Base-by-base conservation (phyloP, 2,329 filamentous ascomycete genomes). In the Tolypocladium ovalisporum region DNA sequence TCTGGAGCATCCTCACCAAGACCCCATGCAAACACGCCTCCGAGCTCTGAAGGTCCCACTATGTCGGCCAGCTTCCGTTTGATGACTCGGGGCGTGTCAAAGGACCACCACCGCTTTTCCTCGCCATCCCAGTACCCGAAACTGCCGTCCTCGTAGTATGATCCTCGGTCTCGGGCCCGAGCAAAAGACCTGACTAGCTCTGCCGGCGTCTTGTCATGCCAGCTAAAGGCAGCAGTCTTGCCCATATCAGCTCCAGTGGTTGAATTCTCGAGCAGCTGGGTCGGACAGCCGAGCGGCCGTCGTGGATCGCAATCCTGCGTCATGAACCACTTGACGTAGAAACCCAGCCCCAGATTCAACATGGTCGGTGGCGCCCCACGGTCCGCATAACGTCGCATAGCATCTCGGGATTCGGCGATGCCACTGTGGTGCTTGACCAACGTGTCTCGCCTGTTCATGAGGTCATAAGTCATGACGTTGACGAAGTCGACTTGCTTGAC, bases 1-100 rank as follows among this genome's bases (percentile, higher is more conserved):
- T 64, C 56, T 1, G 75, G 73, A 2, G 75, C 78, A 58, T 90
- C 87, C 70, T 90, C 86, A 2, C 85, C 87, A 58, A 90, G 65
- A 24, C 84, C 86, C 87, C 87, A 90, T 0, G 87, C 86, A 77
- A 90, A 89, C 5, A 88, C 82, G 19, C 88, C 88, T 1, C 87
- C 87, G 0, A 90, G 68, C 1, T 73, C 69, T 65, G 79, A 77
- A 36, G 74, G 73, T 35, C 75, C 71, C 3, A 89, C 76, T 39
- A 91, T 77, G 5, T 78, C 68, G 4, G 76, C 71, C 58, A 89
- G 82, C 72, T 91, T 91, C 57, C 74, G 73, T 15, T 68, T 63
- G 54, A 91, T 84, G 15, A 83, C 76, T 9, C 76, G 75, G 0
- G 79, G 75, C 0, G 84, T 87, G 59, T 91, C 88, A 75, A 85